These are phyloP conservation scores for Atractiella rhizophila DNA, from an alignment of 768 basidiomycete genomes.

Conservation along the genomic window DNA sequence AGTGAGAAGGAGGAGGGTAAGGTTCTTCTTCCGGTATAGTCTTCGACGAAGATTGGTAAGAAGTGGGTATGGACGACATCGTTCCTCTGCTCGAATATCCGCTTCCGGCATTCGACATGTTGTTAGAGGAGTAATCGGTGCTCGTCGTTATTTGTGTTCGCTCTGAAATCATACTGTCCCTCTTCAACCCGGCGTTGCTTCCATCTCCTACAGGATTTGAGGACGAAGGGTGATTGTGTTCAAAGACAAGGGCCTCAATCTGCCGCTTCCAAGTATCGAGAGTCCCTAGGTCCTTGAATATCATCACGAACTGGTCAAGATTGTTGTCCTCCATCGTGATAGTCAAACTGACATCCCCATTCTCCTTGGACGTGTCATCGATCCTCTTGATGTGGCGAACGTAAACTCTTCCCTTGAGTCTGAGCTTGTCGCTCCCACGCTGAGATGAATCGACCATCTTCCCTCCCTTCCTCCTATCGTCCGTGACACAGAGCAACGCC, in stretches of 20 bases:
- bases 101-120: neutral
- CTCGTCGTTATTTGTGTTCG: neutral
- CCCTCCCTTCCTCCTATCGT: slow-evolving; percentile 69
- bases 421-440: slow-evolving; percentile 36
- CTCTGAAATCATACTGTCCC: neutral
- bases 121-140: neutral
- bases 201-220: neutral
- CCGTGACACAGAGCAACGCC: slow-evolving; percentile 91
- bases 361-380: slow-evolving; percentile 39
- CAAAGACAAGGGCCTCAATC: slow-evolving; percentile 45
- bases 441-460: slow-evolving; percentile 35
- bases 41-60: neutral
- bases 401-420: slow-evolving; percentile 85
- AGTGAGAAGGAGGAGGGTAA: slow-evolving; percentile 20
- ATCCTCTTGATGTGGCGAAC: slow-evolving; percentile 81
- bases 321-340: slow-evolving; percentile 93
- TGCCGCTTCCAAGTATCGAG: slow-evolving; percentile 70
- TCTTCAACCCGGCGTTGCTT: slow-evolving; percentile 11
- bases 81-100: neutral
- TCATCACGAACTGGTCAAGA: slow-evolving; percentile 79
- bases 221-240: slow-evolving; percentile 6
- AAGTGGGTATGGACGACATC: neutral
- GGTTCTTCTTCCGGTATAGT: neutral
- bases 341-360: slow-evolving; percentile 67
- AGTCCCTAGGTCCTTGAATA: slow-evolving; percentile 71